Base-by-base conservation (phyloP, 495 filamentous ascomycete species). In the Cercophora samala region DNA sequence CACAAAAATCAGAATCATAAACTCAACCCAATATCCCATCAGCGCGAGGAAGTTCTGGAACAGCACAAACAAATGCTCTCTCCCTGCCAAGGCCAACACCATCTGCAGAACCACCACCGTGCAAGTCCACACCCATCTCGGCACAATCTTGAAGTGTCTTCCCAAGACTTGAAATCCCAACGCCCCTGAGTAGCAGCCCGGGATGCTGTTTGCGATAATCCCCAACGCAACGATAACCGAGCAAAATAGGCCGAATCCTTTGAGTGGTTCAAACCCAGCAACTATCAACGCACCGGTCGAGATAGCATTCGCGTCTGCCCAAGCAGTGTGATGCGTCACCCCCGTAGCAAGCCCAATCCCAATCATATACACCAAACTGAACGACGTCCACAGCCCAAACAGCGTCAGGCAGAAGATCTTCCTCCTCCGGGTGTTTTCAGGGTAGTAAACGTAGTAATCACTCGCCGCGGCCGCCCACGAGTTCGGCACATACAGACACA, bases 11-110 rank as follows among this genome's bases (percentile, higher is more conserved):
- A 81, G 81, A 22, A 88, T 78, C 86, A 87, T 90, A 55, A 89
- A 84, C 29, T 83, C 83, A 11, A 89, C 82, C 88, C 89, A 91
- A 73, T 91, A 91, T 24, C 88, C 89, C 87, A 92, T 91, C 26
- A 92, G 75, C 1, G 88, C 85, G 22, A 92, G 79, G 74, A 91
- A 91, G 74, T 91, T 91, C 15, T 83, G 84, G 68, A 92, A 91
- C 67, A 92, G 88, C 19, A 81, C 81, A 5, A 86, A 83, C 23
- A 91, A 79, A 63, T 86, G 66, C 58, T 86, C 79, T 5, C 88
- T 81, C 15, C 89, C 90, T 1, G 82, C 88, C 18, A 91, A 77
- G 0, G 87, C 88, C 69, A 87, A 89, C 51, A 88, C 84, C 4
- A 85, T 82, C 69, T 85, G 87, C 25, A 92, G 84, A 11, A 90